These are phyloP conservation scores for Letharia lupina DNA, from an alignment of 495 filamentous ascomycete genomes.

Conservation along the genomic window DNA sequence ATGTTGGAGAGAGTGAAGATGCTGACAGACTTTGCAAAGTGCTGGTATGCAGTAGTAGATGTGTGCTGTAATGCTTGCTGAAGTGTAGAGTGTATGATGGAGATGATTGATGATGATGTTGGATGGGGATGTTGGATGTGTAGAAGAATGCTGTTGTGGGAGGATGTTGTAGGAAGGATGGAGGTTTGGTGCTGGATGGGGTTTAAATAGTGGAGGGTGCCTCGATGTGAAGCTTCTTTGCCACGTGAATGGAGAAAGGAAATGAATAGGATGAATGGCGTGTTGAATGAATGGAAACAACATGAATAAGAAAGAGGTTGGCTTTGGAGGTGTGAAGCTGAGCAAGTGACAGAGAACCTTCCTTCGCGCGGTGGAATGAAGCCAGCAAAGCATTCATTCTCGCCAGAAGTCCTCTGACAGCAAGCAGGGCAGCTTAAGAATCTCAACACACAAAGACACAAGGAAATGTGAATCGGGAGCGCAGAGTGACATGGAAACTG, in stretches of 20 bases:
- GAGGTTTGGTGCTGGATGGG: background rate
- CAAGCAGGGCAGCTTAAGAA: background rate
- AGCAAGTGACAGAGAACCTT: background rate
- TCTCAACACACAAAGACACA: background rate
- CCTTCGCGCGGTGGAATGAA: background rate
- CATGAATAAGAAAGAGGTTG: background rate
- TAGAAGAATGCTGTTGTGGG: background rate
- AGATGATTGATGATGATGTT: background rate
- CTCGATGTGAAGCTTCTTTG: background rate
- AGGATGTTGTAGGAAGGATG: conserved; percentile 8
- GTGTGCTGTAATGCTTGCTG: background rate
- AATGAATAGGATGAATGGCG: background rate
- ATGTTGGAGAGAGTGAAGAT: background rate
- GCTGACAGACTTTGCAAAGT: background rate
- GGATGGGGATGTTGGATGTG: background rate
- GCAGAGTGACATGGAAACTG: background rate
- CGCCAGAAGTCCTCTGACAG: background rate
- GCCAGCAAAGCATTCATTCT: conserved; percentile 1
- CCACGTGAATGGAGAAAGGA: background rate
- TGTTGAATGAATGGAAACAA: background rate
- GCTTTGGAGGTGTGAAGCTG: background rate
- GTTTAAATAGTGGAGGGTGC: conserved; percentile 10
- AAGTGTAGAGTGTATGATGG: background rate
- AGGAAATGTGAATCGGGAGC: background rate
- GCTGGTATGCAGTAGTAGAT: conserved; percentile 1